A percentile compares a stretch with the other conserved stretches of the same genome.
phyloP scores from a whole-genome alignment of 371 early-diverging fungal species.

The Mucor racemosus region DNA sequence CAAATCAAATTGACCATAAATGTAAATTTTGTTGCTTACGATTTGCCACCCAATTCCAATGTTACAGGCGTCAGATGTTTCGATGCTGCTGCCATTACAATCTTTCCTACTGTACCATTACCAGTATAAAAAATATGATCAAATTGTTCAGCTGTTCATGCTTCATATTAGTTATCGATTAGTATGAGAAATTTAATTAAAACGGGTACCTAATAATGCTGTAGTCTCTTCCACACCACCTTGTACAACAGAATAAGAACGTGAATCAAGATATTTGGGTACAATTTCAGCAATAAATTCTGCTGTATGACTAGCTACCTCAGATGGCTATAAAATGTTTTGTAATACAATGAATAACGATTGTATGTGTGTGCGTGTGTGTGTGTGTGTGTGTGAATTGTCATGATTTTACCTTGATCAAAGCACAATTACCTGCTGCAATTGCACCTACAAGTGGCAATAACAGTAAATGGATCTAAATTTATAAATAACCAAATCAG shows the following conservation, averaged over 20 bases:
- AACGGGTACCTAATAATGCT: conserved; percentile 55
- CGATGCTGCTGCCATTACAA: conserved; percentile 80
- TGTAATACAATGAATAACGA: background rate
- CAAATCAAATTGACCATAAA: background rate
- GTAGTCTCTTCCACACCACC: conserved; percentile 82
- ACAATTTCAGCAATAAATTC: conserved; percentile 61
- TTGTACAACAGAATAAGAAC: conserved; percentile 68
- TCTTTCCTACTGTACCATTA: conserved; percentile 77
- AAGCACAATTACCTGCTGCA: conserved; percentile 89
- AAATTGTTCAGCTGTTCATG: conserved; percentile 53
- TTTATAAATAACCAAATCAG: background rate
- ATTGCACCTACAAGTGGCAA: conserved; percentile 86
- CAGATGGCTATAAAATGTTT: conserved; percentile 69
- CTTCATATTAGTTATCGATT: background rate
- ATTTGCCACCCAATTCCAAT: conserved; percentile 89
- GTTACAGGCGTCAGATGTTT: conserved; percentile 81
- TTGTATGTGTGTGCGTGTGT: background rate
- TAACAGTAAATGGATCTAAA: conserved; percentile 62
- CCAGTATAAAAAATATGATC: conserved; percentile 96
- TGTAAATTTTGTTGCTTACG: conserved; percentile 30
- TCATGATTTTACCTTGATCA: conserved; percentile 65
- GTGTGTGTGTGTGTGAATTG: background rate
- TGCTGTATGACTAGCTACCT: conserved; percentile 75
- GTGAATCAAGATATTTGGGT: conserved; percentile 76
- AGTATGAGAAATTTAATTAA: background rate